Conservation (phyloP, 495 filamentous ascomycete genomes). For the Neurospora sp. region DNA sequence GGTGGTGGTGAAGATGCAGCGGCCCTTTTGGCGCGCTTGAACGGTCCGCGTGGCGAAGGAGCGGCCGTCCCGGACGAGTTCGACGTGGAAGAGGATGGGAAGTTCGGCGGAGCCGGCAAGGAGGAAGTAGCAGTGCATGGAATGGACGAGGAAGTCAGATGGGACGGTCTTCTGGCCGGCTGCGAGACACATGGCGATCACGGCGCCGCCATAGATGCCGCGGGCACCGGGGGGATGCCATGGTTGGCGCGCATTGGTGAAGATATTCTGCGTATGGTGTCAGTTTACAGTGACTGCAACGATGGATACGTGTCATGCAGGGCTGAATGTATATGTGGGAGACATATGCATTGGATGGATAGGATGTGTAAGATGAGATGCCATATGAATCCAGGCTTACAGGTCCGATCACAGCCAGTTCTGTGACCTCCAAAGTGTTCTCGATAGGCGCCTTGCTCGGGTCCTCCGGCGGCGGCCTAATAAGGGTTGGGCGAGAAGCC, state of each 20-base stretch:
- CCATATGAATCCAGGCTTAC: conserved; percentile 33
- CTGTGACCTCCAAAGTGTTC: conserved; percentile 76
- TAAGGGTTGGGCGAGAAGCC: conserved; percentile 48
- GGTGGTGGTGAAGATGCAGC: conserved; percentile 89
- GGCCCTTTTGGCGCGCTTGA: conserved; percentile 82
- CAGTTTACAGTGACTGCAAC: not conserved
- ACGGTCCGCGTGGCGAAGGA: conserved; percentile 92
- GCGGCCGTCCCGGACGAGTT: conserved; percentile 80
- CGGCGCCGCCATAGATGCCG: conserved; percentile 86
- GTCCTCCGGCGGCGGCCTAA: conserved; percentile 63
- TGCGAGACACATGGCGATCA: conserved; percentile 83
- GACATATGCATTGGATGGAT: not conserved
- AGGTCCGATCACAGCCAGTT: conserved; percentile 68
- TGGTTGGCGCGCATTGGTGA: conserved; percentile 81
- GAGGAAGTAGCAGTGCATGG: conserved; percentile 98
- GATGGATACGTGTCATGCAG: not conserved
- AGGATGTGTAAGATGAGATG: not conserved
- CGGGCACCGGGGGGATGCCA: conserved; percentile 89
- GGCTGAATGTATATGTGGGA: conserved; percentile 4
- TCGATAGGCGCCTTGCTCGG: conserved; percentile 72
- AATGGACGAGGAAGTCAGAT: conserved; percentile 70
- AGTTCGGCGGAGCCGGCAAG: conserved; percentile 76
- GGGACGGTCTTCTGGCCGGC: conserved; percentile 84
- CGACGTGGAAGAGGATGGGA: conserved; percentile 84
- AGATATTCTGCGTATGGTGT: conserved; percentile 54